Conservation (phyloP, 2,329 filamentous ascomycete species). For the Tolypocladium cylindrosporum region DNA sequence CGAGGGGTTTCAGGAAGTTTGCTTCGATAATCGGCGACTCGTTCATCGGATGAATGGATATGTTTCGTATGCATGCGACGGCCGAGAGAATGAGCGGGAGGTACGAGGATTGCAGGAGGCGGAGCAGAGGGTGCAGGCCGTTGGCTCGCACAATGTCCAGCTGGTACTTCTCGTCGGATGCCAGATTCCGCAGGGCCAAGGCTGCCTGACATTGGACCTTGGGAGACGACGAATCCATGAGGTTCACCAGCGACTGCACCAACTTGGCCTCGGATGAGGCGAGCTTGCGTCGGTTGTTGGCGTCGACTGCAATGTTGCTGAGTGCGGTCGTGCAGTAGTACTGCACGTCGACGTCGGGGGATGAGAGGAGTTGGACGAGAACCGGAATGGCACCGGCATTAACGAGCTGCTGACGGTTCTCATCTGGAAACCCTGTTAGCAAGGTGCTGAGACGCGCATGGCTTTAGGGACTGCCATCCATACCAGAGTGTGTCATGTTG, state of each 20-base stretch:
- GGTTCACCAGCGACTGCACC: conserved; percentile 84
- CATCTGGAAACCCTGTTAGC: conserved; percentile 47
- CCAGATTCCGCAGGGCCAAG: conserved; percentile 84
- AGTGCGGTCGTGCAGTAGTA: conserved; percentile 98
- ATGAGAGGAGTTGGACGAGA: conserved; percentile 87
- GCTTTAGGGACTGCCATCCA: conserved; percentile 13
- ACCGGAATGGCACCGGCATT: conserved; percentile 97
- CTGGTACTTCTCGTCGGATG: conserved; percentile 97
- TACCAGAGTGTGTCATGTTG: conserved; percentile 99
- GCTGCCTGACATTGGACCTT: conserved; percentile 98
- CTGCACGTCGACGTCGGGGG: conserved; percentile 90
- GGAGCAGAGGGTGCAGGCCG: conserved; percentile 75
- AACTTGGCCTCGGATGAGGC: conserved; percentile 84
- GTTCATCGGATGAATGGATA: conserved; percentile 95
- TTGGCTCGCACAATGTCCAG: conserved; percentile 89
- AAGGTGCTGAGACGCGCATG: neutral
- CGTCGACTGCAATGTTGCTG: conserved; percentile 96
- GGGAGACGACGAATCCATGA: conserved; percentile 95
- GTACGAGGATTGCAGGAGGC: conserved; percentile 89
- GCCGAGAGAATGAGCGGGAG: conserved; percentile 92
- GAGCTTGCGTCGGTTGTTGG: conserved; percentile 80
- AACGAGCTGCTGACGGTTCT: conserved; percentile 95
- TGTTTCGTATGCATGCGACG: conserved; percentile 96
- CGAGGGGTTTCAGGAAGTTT: conserved; percentile 86
- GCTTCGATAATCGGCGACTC: conserved; percentile 98